Base-by-base conservation (phyloP, 2,329 filamentous ascomycete genomes). In the Fusarium tricinctum region DNA sequence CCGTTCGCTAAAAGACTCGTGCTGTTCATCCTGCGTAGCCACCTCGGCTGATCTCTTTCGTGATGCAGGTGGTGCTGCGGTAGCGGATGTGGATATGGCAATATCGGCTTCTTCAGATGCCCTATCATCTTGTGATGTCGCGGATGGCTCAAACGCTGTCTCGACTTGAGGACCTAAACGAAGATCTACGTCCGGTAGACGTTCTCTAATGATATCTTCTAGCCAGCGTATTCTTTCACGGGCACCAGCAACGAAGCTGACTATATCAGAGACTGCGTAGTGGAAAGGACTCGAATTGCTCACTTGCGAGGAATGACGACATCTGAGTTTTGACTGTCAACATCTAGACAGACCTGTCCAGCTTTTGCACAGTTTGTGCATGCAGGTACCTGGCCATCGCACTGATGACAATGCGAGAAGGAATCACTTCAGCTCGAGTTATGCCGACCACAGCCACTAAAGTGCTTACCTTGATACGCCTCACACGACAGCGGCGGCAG, bases 291-390 rank as follows among this genome's bases (percentile, higher is more conserved):
- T 23, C 23, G 23, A 23, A 8, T 23, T 23, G 23, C 23, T 23
- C 23, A 78, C 75, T 80, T 78, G 48, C 79, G 74, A 8, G 78
- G 75, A 9, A 81, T 76, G 5, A 73, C 69, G 19, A 78, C 32
- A 3, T 75, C 70, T 6, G 75, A 76, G 54, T 80, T 79, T 32
- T 76, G 78, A 17, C 74, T 73, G 58, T 81, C 78, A 1, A 81
- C 78, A 49, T 81, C 78, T 2, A 81, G 68, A 56, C 79, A 81
- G 5, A 70, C 55, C 14, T 76, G 72, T 3, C 72, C 73, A 23
- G 78, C 76, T 43, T 78, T 79, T 13, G 77, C 68, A 32, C 79
- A 81, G 48, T 80, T 80, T 10, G 72, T 74, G 56, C 78, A 80
- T 0, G 78, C 78, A 14, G 79, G 78, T 23, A 77, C 71, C 46